Evolutionary conservation across 2,329 filamentous ascomycete species (phyloP), one percentile per base, ranked within the genome.

Genomic region (Ophiocordyceps sinensis): DNA sequence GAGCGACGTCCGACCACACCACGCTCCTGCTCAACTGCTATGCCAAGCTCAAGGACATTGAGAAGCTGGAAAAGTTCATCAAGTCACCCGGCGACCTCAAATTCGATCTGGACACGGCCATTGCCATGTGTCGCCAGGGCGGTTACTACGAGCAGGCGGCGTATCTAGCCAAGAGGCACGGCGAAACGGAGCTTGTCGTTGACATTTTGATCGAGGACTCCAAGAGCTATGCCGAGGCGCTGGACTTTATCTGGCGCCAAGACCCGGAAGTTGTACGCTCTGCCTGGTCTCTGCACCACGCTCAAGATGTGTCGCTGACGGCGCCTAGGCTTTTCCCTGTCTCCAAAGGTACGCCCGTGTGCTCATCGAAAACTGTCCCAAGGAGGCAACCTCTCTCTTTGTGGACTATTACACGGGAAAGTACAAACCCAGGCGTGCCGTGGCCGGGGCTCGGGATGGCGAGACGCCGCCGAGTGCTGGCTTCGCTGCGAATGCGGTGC

Each of bases 141-240:
- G 89, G 91, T 1, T 98, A 98, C 60, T 94, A 82, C 53, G 88
- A 96, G 44, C 93, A 98, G 65, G 91, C 91, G 13, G 91, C 89
- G 4, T 98, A 94, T 53, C 71, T 98, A 31, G 91, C 93, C 7
- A 85, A 87, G 44, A 89, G 95, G 59, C 88, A 98, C 54, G 83
- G 85, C 6, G 91, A 98, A 58, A 85, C 86, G 47, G 87, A 94
- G 43, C 68, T 96, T 44, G 91, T 98, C 1, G 85, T 96, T 4
- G 89, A 95, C 55, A 94, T 98, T 38, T 60, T 98, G 40, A 88
- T 98, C 39, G 91, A 98, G 55, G 89, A 98, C 52, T 87, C 89
- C 0, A 91, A 93, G 58, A 82, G 83, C 49, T 95, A 94, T 55
- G 71, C 72, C 1, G 87, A 94, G 54, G 89, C 91, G 1, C 68